Evolutionary conservation across 495 filamentous ascomycete genomes (phyloP).

Genomic region (Amphirosellinia nigrospora): DNA sequence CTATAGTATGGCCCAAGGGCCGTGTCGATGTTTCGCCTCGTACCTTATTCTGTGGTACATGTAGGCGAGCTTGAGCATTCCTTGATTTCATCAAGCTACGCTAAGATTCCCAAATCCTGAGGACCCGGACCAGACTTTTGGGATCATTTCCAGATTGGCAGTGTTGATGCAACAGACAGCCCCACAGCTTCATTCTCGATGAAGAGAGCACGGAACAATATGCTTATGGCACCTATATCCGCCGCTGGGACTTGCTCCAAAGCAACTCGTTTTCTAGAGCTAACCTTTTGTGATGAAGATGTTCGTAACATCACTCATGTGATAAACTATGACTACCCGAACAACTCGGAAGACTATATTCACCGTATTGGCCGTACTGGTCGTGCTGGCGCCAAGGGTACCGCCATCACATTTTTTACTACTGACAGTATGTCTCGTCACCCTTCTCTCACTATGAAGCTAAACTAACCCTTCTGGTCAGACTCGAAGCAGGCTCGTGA

Average conservation of each 20-base stretch:
- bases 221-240: conserved; percentile 61
- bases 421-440: conserved; percentile 83
- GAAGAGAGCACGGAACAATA: conserved; percentile 73
- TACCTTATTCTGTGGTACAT: conserved; percentile 69
- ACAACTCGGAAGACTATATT: conserved; percentile 99
- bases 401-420: conserved; percentile 96
- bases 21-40: conserved; percentile 73
- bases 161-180: conserved; percentile 59
- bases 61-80: conserved; percentile 70
- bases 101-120: conserved; percentile 61
- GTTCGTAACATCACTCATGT: conserved; percentile 99
- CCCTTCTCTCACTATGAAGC: conserved; percentile 6
- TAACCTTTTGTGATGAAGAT: conserved; percentile 88
- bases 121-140: conserved; percentile 78
- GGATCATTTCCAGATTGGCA: conserved; percentile 56
- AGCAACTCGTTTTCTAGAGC: conserved; percentile 62
- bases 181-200: conserved; percentile 62
- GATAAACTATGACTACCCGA: conserved; percentile 99
- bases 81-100: conserved; percentile 68
- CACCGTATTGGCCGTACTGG: conserved; percentile 98
- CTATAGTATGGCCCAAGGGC: conserved; percentile 68
- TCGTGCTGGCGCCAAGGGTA: conserved; percentile 90
- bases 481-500: conserved; percentile 98
- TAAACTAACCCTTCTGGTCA: conserved; percentile 50
- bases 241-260: conserved; percentile 63